Percentiles rank a stretch among this genome's conserved stretches.
These are phyloP conservation scores for Auriscalpium orientale DNA, from an alignment of 768 basidiomycete species.

Conservation along the genomic window DNA sequence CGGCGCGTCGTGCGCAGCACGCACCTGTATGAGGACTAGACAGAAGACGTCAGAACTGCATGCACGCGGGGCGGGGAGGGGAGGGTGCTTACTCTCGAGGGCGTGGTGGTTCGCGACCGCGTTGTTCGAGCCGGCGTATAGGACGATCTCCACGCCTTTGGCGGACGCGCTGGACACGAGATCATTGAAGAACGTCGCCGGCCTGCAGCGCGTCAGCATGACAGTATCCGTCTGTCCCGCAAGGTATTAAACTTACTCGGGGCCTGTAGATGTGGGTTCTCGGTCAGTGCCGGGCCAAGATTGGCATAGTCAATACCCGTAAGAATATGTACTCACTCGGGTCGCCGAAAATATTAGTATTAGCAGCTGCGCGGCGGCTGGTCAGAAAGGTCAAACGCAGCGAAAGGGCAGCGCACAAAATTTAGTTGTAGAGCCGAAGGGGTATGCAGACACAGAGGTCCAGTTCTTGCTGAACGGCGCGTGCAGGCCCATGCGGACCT, in stretches of 20 bases:
- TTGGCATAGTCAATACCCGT: background rate
- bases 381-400: background rate
- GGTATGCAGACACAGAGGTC: slow-evolving; percentile 13
- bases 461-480: slow-evolving; percentile 55
- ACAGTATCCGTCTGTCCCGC: background rate
- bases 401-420: background rate
- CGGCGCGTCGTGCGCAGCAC: background rate
- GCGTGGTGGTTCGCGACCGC: slow-evolving; percentile 9
- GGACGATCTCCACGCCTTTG: slow-evolving; percentile 3
- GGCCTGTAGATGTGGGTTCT: background rate
- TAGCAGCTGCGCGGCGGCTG: background rate
- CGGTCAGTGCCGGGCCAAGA: background rate
- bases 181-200: slow-evolving; percentile 7
- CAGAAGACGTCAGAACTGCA: background rate
- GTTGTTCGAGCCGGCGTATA: slow-evolving; percentile 8
- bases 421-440: slow-evolving; percentile 9
- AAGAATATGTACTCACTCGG: slow-evolving; percentile 2
- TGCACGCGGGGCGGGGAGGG: background rate
- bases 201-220: background rate
- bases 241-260: background rate
- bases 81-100: slow-evolving; percentile 1
- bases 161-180: slow-evolving; percentile 1
- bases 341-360: slow-evolving; percentile 8
- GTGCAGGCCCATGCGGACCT: slow-evolving; percentile 54
- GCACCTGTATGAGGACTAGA: slow-evolving; percentile 8